Base-by-base conservation (phyloP, 306 rosid species). In the Prosopis cineraria region DNA sequence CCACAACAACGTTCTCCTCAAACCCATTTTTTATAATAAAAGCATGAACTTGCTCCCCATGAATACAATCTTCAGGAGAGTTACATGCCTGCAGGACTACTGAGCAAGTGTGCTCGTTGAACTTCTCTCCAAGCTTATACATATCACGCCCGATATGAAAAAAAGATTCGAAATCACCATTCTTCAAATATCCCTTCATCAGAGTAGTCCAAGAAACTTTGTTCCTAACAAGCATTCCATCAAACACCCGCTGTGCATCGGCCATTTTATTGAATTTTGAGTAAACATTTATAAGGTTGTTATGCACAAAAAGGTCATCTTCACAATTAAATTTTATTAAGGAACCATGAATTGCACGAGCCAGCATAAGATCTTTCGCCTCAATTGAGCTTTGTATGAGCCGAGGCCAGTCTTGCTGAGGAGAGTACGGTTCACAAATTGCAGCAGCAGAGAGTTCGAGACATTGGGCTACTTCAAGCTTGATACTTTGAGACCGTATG, bases 151-250 rank as follows among this genome's bases (percentile, higher is more conserved):
- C 88, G 72, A 82, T 36, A 9, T 19, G 19, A 9, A 84, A 84
- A 66, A 88, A 84, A 53, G 74, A 80, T 41, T 37, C 83, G 58
- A 72, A 50, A 30, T 86, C 81, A 44, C 81, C 83, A 10, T 37
- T 78, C 62, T 70, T 77, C 56, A 74, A 80, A 73, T 84, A 82
- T 50, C 90, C 90, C 73, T 84, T 86, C 83, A 89, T 86, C 40
- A 84, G 81, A 82, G 90, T 78, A 72, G 88, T 89, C 88, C 88
- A 89, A 43, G 88, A 86, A 74, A 86, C 77, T 14, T 47, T 86
- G 79, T 66, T 86, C 77, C 81, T 84, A 14, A 72, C 81, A 80
- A 36, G 78, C 86, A 89, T 86, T 89, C 77, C 84, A 72, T 89
- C 84, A 10, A 89, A 89, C 34, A 86, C 37, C 76, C 6, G 45